Percentiles rank a stretch among this genome's conserved stretches.
These are phyloP conservation scores for Ophiostoma quercus DNA, from an alignment of 2,329 filamentous ascomycete species.

Conservation along the genomic window DNA sequence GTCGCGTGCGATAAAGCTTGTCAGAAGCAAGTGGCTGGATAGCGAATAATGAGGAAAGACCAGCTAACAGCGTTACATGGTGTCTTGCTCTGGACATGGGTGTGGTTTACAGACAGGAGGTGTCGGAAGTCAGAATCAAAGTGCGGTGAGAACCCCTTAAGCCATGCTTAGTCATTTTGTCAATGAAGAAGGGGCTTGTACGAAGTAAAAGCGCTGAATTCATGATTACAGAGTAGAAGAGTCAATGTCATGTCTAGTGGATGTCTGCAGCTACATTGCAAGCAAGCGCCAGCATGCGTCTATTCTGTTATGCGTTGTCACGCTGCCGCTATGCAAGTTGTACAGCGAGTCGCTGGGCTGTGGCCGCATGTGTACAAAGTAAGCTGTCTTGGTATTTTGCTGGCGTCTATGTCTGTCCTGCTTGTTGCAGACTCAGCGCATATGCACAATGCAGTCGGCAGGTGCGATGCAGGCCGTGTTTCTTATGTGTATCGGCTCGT, in stretches of 20 bases:
- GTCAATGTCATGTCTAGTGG: neutral
- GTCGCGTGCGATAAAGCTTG: neutral
- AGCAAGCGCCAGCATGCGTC: neutral
- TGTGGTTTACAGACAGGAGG: neutral
- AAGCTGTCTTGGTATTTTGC: neutral
- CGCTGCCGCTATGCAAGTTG: neutral
- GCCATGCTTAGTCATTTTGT: neutral
- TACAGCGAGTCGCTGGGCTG: neutral
- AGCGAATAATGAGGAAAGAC: neutral
- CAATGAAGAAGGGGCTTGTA: neutral
- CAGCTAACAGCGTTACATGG: neutral
- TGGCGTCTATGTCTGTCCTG: neutral
- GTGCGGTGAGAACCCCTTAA: constrained; percentile 3
- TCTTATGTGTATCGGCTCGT: neutral
- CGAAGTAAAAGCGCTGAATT: neutral
- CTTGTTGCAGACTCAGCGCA: neutral
- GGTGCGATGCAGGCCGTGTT: neutral
- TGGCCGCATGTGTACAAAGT: neutral
- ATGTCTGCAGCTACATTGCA: neutral
- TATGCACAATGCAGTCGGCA: neutral
- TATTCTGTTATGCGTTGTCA: neutral
- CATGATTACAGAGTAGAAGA: no score
- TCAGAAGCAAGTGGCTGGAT: neutral
- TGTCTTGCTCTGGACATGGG: neutral
- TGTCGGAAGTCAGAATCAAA: constrained; percentile 6